A percentile compares a stretch with the other conserved stretches of the same genome.
Evolutionary conservation across 2,329 filamentous ascomycete genomes (phyloP).

Genomic region (Aspergillus transmontanensis): DNA sequence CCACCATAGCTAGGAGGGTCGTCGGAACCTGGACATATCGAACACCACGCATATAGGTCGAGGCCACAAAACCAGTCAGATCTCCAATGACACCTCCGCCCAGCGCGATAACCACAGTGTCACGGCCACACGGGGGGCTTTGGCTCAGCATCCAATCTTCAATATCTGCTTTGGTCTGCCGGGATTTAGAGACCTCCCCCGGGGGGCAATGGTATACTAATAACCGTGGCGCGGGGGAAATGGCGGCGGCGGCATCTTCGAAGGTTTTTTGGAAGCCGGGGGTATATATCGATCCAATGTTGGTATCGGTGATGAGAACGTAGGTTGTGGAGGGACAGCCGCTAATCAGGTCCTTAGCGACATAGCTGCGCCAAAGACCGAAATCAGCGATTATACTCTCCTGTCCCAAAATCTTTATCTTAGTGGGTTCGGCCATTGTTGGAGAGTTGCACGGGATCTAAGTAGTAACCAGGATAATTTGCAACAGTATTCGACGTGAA

Average conservation of each 20-base stretch:
- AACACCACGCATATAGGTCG: slow-evolving; percentile 97
- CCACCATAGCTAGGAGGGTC: slow-evolving; percentile 93
- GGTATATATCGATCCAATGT: slow-evolving; percentile 79
- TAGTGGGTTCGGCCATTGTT: slow-evolving; percentile 52
- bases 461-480: slow-evolving; percentile 8
- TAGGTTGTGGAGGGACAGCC: slow-evolving; percentile 86
- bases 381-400: slow-evolving; percentile 92
- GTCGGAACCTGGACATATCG: slow-evolving; percentile 97
- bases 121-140: slow-evolving; percentile 79
- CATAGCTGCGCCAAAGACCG: slow-evolving; percentile 81
- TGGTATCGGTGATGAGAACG: slow-evolving; percentile 94
- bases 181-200: slow-evolving; percentile 89
- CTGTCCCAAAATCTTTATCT: slow-evolving; percentile 81
- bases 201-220: slow-evolving; percentile 86
- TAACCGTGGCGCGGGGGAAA: slow-evolving; percentile 63
- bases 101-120: slow-evolving; percentile 91
- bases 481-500: slow-evolving; percentile 9
- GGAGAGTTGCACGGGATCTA: slow-evolving; percentile 1
- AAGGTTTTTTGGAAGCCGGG: slow-evolving; percentile 74
- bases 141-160: slow-evolving; percentile 96
- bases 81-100: slow-evolving; percentile 97
- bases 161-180: slow-evolving; percentile 90
- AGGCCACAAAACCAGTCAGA: slow-evolving; percentile 95
- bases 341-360: slow-evolving; percentile 76
- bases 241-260: slow-evolving; percentile 49